Conservation (phyloP, 176 grass and related monocot species). For the Paspalum vaginatum region DNA sequence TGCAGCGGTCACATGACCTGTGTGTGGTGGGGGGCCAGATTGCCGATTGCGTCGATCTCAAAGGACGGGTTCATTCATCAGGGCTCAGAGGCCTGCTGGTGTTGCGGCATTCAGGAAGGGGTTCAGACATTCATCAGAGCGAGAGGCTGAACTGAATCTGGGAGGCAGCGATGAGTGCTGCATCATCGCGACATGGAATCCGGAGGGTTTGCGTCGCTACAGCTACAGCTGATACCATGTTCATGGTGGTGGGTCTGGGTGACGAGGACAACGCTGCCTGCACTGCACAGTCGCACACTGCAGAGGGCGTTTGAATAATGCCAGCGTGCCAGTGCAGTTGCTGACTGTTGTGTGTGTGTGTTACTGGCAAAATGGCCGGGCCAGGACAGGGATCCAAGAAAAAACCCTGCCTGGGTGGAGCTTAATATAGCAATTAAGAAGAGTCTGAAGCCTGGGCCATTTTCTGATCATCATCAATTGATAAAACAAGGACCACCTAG, state of each 20-base stretch:
- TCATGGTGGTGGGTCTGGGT: neutral
- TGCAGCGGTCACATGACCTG: no score
- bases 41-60: constrained; percentile 46
- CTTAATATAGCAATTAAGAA: neutral
- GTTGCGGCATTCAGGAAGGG: constrained; percentile 17
- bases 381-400: neutral
- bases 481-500: constrained; percentile 14
- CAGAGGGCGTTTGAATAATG: neutral
- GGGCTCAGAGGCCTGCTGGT: neutral
- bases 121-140: constrained; percentile 18
- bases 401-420: neutral
- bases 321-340: neutral
- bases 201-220: neutral
- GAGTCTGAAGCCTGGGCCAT: neutral
- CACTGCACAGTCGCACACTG: neutral
- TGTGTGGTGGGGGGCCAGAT: no score
- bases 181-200: constrained; percentile 14
- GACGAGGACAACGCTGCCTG: constrained; percentile 17
- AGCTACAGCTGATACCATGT: neutral
- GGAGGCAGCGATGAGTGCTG: neutral
- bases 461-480: no score
- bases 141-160: neutral
- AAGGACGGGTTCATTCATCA: constrained; percentile 52
- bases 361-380: neutral
- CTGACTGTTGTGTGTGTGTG: neutral